Evolutionary conservation across 257 asterid species (phyloP), one percentile per base, ranked within the genome.

Genomic region (Solanum pinnatisectum): DNA sequence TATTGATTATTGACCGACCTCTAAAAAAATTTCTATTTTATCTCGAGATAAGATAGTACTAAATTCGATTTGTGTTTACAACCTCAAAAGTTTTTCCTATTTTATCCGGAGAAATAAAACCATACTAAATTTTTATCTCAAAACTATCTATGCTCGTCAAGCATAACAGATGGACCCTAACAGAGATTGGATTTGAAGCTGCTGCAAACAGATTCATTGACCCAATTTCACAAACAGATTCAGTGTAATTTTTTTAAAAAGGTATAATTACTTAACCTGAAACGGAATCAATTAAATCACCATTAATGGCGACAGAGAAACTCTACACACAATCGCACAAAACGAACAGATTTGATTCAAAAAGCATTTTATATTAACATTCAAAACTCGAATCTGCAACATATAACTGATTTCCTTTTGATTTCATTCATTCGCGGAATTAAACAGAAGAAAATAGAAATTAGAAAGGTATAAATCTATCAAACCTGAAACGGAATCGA

Each of bases 401-500:
- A 25, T 12, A 65, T 5, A 65, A 5, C 18, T 65, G 73, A 65
- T 65, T 25, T 65, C 6, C 13, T 25, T 25, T 11, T 65, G 6
- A 12, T 25, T 65, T 65, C 11, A 5, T 65, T 65, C 73, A 65
- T 65, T 65, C 35, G 25, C 35, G 18, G 33, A 65, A 65, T 11
- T 65, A n/a, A 65, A 65, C 67, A 16, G 63, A 52, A 16, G 23
- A 10, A 65, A 65, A 67, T 7, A 73, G 5, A 25, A 30, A 40
- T 20, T 46, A 49, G 37, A 65, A 25, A 8, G 72, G 11, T 25
- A 56, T 3, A 16, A 8, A 56, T 59, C 37, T 18, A 32, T 65
- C 4, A 20, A 72, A 91, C 93, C 93, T 89, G 93, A 91, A 88
- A 91, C 86, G 33, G 91, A 89, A 39, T 91, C 93, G 39, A 89